Percentiles rank a stretch among this genome's conserved stretches.
Evolutionary conservation across 2,329 filamentous ascomycete species (phyloP).

Genomic region (Xylaria sp.): DNA sequence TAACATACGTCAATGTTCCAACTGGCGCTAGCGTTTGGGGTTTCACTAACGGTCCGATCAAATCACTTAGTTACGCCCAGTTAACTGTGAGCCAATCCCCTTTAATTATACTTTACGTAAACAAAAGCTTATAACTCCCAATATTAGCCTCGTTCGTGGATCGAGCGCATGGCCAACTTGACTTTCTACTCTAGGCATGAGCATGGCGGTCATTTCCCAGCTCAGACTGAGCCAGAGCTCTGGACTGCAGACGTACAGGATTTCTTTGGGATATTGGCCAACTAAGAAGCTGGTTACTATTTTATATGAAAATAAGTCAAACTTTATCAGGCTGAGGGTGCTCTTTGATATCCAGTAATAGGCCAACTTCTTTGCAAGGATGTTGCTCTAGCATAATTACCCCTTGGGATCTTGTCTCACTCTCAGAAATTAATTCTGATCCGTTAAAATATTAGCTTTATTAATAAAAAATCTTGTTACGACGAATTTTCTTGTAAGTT

Average conservation of each 20-base stretch:
- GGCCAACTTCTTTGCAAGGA: background rate
- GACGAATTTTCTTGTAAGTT: no score
- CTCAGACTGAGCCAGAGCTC: background rate
- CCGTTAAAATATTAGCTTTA: no score
- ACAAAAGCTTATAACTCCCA: background rate
- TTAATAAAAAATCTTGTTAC: no score
- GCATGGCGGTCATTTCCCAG: slow-evolving; percentile 1
- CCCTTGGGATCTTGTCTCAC: no score
- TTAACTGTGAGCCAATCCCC: background rate
- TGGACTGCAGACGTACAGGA: background rate
- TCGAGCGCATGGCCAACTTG: background rate
- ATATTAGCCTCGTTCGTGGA: background rate
- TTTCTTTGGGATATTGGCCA: background rate
- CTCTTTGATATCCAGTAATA: background rate
- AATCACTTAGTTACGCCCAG: background rate
- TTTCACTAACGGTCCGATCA: background rate
- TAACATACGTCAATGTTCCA: background rate
- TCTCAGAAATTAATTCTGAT: no score
- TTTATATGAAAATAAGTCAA: background rate
- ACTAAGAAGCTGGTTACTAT: background rate
- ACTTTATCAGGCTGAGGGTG: background rate
- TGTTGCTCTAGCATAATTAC: no score
- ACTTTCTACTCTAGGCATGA: background rate
- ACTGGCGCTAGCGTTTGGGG: background rate
- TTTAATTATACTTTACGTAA: no score